These are phyloP conservation scores for Vachellia collinsii DNA, from an alignment of 306 rosid species.

Conservation along the genomic window DNA sequence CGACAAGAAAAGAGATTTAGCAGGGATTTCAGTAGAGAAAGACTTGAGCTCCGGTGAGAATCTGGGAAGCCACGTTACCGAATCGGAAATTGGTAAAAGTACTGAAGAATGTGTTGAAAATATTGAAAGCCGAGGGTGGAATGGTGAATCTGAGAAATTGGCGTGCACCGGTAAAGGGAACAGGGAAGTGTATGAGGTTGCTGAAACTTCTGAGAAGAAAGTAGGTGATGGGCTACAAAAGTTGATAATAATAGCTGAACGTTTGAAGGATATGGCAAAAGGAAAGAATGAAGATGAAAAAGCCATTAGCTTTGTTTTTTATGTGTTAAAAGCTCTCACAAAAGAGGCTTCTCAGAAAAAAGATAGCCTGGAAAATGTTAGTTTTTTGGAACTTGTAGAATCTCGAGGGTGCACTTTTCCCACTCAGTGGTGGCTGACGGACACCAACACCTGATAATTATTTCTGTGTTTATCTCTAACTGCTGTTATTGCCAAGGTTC, in stretches of 20 bases:
- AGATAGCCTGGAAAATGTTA: neutral
- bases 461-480: neutral
- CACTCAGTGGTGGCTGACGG: constrained; percentile 38
- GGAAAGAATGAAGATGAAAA: neutral
- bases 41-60: neutral
- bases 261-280: neutral
- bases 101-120: neutral
- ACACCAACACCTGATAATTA: neutral
- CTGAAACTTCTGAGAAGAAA: neutral
- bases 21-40: neutral
- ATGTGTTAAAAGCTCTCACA: constrained; percentile 35
- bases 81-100: neutral
- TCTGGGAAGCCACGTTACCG: neutral
- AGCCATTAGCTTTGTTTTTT: neutral
- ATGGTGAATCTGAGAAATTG: neutral
- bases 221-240: neutral
- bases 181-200: neutral
- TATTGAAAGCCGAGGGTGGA: neutral
- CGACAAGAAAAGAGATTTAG: neutral
- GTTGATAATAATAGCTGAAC: neutral
- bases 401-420: constrained; percentile 48
- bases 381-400: constrained; percentile 32
- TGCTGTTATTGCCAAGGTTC: neutral
- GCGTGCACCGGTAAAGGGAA: neutral
- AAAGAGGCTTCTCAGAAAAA: neutral